phyloP scores from a whole-genome alignment of 345 rosid genomes.

The Gynandropsis gynandra region DNA sequence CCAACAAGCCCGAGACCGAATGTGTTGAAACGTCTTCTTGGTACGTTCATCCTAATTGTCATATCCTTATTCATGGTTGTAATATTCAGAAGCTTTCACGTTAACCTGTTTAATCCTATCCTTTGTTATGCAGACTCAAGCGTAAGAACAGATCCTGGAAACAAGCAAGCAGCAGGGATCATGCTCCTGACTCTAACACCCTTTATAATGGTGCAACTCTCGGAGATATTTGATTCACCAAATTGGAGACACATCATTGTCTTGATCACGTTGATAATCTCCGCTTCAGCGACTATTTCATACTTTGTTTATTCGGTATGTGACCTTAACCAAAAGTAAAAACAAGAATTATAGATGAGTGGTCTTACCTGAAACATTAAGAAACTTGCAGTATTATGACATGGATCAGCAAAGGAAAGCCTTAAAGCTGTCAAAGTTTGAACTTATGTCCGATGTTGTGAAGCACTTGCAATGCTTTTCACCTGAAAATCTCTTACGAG shows the following conservation, averaged over 20 bases:
- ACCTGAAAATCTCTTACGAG: slow-evolving; percentile 18
- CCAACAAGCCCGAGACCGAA: too few relatives aligned
- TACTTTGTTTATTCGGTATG: slow-evolving; percentile 28
- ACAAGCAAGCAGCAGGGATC: slow-evolving; percentile 25
- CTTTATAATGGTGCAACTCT: slow-evolving; percentile 21
- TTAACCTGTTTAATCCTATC: not conserved
- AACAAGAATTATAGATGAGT: not conserved
- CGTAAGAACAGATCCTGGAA: slow-evolving; percentile 24
- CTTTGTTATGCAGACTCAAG: slow-evolving; percentile 17
- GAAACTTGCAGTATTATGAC: slow-evolving; percentile 18
- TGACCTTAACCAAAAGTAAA: not conserved
- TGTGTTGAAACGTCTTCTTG: too few relatives aligned
- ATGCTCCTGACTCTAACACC: slow-evolving; percentile 26
- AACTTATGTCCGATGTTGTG: slow-evolving; percentile 30
- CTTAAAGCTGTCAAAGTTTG: slow-evolving; percentile 23
- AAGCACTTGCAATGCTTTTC: slow-evolving; percentile 20
- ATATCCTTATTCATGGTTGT: too few relatives aligned
- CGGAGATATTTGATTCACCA: slow-evolving; percentile 16
- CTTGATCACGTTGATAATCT: slow-evolving; percentile 23
- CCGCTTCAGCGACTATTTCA: slow-evolving; percentile 21
- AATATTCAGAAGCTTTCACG: not conserved
- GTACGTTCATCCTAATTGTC: too few relatives aligned
- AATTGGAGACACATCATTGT: slow-evolving; percentile 11
- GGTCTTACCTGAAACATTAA: not conserved
- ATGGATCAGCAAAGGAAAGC: slow-evolving; percentile 19